Base-by-base conservation (phyloP, 306 rosid genomes). In the Phaseolus lunatus region DNA sequence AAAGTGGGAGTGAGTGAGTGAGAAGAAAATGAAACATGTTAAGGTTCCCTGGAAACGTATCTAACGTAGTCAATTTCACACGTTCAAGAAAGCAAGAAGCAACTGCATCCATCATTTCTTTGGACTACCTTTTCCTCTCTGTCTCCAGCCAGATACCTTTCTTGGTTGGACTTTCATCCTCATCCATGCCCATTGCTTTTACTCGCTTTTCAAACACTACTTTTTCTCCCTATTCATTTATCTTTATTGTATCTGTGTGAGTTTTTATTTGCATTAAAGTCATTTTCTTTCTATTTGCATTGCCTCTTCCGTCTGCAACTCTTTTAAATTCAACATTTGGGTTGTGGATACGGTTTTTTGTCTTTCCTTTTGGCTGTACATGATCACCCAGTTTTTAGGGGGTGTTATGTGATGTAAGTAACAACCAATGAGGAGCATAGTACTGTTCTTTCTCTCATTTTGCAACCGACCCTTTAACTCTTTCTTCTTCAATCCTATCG, bases 41-140 rank as follows among this genome's bases (percentile, higher is more conserved):
- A 24, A 84, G 88, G 86, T 89, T 85, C 88, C 85, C 23, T 65
- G 27, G 72, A 79, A 72, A 72, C 84, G 79, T 65, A 73, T 87
- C 88, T 78, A 82, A 58, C 84, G 78, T 52, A 70, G 91, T 88
- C 93, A 91, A 87, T 88, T 50, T 52, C 53, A 62, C 77, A 45
- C 41, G 27, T 45, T n/a, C 26, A 33, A 63, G 26, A 63, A 63
- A 63, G 26, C 68, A 15, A 62, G 14, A 45, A 7, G 49, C 49
- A 9, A 35, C 50, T 19, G 45, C n/a, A 7, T 26, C 22, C 5
- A 15, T 26, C 41, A 2, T 10, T 16, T 10, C 33, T 57, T 57
- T 5, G 64, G 37, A 12, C 64, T 43, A 29, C 73, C 65, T 58
- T 20, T 3, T 11, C 33, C 80, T 68, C 23, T 56, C 75, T 54